phyloP scores from a whole-genome alignment of 139 green algal genomes.

The Yamagishiella unicocca region DNA sequence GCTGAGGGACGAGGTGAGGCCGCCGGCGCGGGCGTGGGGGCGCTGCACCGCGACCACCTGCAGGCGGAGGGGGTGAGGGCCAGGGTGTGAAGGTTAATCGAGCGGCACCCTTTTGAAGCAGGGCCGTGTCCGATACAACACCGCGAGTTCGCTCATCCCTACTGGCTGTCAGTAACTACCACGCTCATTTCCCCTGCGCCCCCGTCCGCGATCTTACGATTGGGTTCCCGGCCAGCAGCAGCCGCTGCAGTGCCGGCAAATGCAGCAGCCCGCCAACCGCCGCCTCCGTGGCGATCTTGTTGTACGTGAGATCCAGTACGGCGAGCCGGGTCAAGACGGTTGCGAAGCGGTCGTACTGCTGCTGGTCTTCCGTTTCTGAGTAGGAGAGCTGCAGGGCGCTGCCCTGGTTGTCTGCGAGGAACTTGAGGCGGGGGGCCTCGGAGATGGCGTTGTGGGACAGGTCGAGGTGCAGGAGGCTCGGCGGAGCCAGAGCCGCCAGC shows the following conservation, averaged over 20 bases:
- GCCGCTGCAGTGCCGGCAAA: constrained; percentile 42
- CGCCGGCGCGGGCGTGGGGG: background rate
- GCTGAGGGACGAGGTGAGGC: background rate
- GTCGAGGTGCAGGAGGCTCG: constrained; percentile 32
- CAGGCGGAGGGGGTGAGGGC: background rate
- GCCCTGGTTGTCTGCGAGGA: background rate
- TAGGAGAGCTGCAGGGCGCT: background rate
- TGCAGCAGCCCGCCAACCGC: constrained; percentile 29
- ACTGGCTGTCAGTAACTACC: no score
- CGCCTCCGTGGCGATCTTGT: constrained; percentile 13
- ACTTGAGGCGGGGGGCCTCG: background rate
- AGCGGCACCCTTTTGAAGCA: no score
- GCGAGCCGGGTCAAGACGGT: constrained; percentile 30
- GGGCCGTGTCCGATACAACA: no score
- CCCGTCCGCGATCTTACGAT: no score
- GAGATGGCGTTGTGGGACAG: constrained; percentile 47
- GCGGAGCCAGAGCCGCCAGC: background rate
- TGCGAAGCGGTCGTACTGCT: background rate
- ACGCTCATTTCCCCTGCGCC: no score
- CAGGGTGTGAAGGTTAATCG: no score
- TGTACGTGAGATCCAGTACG: constrained; percentile 53
- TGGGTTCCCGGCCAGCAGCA: constrained; percentile 64
- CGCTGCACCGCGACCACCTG: constrained; percentile 19
- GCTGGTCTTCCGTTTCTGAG: background rate
- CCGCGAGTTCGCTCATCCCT: no score